Evolutionary conservation across 228 moss, liverwort and hornwort genomes (phyloP), one percentile per base, ranked within the genome.

Genomic region (Sphagnum fallax): DNA sequence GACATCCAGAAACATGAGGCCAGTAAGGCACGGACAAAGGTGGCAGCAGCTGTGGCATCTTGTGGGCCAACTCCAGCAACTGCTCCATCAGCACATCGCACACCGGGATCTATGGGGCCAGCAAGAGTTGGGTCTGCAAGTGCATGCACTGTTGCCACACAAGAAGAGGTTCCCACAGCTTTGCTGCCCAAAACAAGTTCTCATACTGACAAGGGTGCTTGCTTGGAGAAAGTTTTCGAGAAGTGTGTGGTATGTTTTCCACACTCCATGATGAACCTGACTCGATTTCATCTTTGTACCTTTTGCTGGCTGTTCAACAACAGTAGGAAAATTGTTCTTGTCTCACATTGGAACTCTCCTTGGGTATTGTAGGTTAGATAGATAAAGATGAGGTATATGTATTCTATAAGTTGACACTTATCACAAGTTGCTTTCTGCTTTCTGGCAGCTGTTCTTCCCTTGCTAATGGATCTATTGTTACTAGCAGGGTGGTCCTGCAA

Each of bases 1-100:
- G 86, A 87, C 50, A 87, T 87, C 75, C 86, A 83, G 63, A 87
- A 87, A 69, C 78, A 87, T 48, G 83, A 87, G 49, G 75, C 68
- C 32, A 79, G 77, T 10, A 80, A 80, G 67, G 86, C 86, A 50
- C 80, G 86, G 47, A 78, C 75, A 12, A 87, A 78, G 53, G 86
- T 83, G 69, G 80, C 76, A 50, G 80, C 82, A 10, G 70, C 61
- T 50, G 61, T 52, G 5, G 62, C 62, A 50, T 79, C 81, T 61
- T 68, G 69, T 66, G 47, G 59, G 6, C 32, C 59, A 5, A 49
- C 49, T 4, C 52, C 53, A 47, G 52, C 52, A 64, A 74, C 76
- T 52, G 75, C 73, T 16, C 65, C 53, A 51, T 14, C 74, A 47
- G 49, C 60, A 62, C 50, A 48, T 50, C 75, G 60, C 50, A 47